phyloP scores from a whole-genome alignment of 2,329 filamentous ascomycete genomes.

The Fusarium beomiforme region DNA sequence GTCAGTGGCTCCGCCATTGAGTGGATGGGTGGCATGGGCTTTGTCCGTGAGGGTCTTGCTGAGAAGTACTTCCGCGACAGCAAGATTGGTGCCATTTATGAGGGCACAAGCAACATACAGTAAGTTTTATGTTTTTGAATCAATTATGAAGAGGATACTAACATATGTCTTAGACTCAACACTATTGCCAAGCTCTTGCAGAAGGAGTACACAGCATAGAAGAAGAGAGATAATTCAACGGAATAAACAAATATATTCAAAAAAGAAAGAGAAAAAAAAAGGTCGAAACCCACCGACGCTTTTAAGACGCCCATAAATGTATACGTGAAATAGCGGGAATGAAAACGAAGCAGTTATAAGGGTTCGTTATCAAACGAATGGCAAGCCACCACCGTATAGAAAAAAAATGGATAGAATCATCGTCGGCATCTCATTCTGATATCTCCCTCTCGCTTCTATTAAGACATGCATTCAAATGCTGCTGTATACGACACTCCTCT shows the following conservation, averaged over 20 bases:
- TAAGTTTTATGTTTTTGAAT: constrained; percentile 49
- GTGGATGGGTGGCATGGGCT: constrained; percentile 99
- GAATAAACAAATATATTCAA: constrained; percentile 11
- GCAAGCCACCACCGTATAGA: neutral
- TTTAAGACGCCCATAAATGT: too few species aligned
- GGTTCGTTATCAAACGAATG: too few species aligned
- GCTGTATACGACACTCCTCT: constrained; percentile 31
- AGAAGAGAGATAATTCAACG: neutral
- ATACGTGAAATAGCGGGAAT: neutral
- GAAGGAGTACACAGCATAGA: constrained; percentile 66
- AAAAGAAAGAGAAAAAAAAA: constrained; percentile 31
- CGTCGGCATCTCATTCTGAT: neutral
- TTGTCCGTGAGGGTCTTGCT: constrained; percentile 92
- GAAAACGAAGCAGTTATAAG: neutral
- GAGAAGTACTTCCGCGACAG: constrained; percentile 98
- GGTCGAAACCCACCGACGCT: constrained; percentile 7
- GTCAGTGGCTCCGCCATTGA: constrained; percentile 90
- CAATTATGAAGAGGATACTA: constrained; percentile 8
- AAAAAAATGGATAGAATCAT: neutral
- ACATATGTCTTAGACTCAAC: constrained; percentile 59
- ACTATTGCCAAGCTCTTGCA: constrained; percentile 71
- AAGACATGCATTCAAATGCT: constrained; percentile 31
- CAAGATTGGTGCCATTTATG: constrained; percentile 98
- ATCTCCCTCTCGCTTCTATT: constrained; percentile 37
- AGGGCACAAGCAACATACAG: constrained; percentile 86